A percentile compares a stretch with the other conserved stretches of the same genome.
These are phyloP conservation scores for Penicillium lividum DNA, from an alignment of 495 filamentous ascomycete genomes.

Conservation along the genomic window DNA sequence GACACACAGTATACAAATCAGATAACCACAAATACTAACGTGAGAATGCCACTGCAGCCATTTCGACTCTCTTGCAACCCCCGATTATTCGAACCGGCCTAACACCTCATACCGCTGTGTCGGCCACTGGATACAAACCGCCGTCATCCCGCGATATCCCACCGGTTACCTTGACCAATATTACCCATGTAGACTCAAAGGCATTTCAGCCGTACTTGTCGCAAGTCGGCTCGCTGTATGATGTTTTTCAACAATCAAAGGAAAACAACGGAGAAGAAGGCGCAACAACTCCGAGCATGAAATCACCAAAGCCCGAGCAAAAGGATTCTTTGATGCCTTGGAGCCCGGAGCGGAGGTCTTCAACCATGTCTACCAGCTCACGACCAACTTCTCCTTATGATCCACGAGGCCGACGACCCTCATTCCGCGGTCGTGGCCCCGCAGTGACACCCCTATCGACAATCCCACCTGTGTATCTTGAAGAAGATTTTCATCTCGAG, in stretches of 20 bases:
- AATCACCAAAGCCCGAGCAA: conserved; percentile 39
- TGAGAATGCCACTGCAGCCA: conserved; percentile 54
- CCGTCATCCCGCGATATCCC: conserved; percentile 94
- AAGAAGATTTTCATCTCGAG: conserved; percentile 91
- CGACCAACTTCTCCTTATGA: conserved; percentile 45
- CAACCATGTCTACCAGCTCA: conserved; percentile 38
- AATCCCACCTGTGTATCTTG: conserved; percentile 91
- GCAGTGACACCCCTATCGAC: conserved; percentile 84
- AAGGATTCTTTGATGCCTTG: conserved; percentile 37
- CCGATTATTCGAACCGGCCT: conserved; percentile 89
- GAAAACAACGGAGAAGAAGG: conserved; percentile 59
- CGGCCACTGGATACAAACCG: conserved; percentile 70
- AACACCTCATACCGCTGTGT: conserved; percentile 67
- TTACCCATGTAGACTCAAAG: conserved; percentile 74
- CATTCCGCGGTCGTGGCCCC: conserved; percentile 46
- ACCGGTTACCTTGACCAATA: conserved; percentile 88
- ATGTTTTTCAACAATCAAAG: conserved; percentile 77
- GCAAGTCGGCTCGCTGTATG: conserved; percentile 78
- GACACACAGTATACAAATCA: not conserved
- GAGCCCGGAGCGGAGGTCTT: conserved; percentile 42
- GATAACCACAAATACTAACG: conserved; percentile 2
- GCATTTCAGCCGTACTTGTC: conserved; percentile 82
- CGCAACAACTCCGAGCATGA: conserved; percentile 32
- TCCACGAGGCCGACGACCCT: conserved; percentile 38
- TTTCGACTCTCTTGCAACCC: conserved; percentile 88